Conservation (phyloP, 805 yeast genomes). For the Ogataea paradorogensis region DNA sequence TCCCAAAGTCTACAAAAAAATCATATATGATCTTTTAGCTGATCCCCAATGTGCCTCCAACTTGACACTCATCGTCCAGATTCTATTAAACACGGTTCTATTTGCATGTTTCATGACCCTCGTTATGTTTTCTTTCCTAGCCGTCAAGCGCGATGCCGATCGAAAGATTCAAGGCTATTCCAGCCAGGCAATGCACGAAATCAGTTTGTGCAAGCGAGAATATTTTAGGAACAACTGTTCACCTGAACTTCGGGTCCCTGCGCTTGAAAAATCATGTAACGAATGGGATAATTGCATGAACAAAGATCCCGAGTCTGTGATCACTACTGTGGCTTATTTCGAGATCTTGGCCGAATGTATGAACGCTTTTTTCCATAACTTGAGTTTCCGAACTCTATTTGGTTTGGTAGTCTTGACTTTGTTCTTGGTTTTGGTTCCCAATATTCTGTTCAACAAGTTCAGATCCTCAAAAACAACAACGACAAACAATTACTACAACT, state of each 20-base stretch:
- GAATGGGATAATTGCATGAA: constrained; percentile 83
- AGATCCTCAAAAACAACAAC: constrained; percentile 24
- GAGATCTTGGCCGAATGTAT: constrained; percentile 34
- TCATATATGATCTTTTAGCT: constrained; percentile 17
- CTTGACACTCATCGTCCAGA: constrained; percentile 26
- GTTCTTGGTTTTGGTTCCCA: constrained; percentile 27
- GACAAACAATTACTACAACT: constrained; percentile 26
- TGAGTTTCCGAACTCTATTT: constrained; percentile 25
- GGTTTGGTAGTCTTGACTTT: constrained; percentile 18
- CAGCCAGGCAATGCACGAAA: constrained; percentile 57
- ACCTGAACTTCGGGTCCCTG: constrained; percentile 65
- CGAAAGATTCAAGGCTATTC: constrained; percentile 64
- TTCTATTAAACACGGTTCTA: constrained; percentile 25
- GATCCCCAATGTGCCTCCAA: constrained; percentile 31
- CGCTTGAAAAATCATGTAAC: constrained; percentile 64
- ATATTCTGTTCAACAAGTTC: constrained; percentile 27
- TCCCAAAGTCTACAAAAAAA: constrained; percentile 5
- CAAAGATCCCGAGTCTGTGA: constrained; percentile 56
- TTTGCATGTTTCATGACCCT: constrained; percentile 20
- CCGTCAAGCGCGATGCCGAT: constrained; percentile 56
- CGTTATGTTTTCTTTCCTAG: constrained; percentile 22
- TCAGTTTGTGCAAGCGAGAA: constrained; percentile 64
- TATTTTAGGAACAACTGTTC: constrained; percentile 73
- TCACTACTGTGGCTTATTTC: constrained; percentile 33
- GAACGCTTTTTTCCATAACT: constrained; percentile 32